These are phyloP conservation scores for Flaveria floridana DNA, from an alignment of 140 eudicot genomes.

Conservation along the genomic window DNA sequence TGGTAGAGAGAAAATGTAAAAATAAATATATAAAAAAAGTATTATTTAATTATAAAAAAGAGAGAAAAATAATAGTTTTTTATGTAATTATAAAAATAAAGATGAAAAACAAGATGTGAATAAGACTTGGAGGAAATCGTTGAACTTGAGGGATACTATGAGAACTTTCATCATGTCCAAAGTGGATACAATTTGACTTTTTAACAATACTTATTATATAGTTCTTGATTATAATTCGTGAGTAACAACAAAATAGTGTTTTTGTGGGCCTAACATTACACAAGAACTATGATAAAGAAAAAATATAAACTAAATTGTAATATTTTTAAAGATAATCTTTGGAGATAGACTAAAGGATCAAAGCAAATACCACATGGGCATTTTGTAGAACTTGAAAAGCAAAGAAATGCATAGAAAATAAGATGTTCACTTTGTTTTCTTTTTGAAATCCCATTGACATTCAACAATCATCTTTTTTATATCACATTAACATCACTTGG, in stretches of 20 bases:
- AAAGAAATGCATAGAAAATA: constrained; percentile 23
- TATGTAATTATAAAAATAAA: no score
- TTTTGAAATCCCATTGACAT: constrained; percentile 30
- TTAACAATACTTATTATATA: no score
- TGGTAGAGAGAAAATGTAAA: no score
- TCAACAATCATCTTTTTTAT: constrained; percentile 20
- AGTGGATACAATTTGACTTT: no score
- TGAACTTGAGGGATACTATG: no score
- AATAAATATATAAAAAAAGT: no score
- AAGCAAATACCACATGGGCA: not conserved
- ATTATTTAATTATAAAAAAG: no score
- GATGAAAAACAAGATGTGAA: no score
- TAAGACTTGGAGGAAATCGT: no score
- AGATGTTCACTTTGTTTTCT: constrained; percentile 25
- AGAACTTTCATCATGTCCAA: no score
- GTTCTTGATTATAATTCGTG: no score
- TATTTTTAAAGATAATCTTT: not conserved
- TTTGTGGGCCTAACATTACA: not conserved
- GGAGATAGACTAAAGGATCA: constrained; percentile 3
- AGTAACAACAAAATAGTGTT: not conserved
- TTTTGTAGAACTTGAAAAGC: constrained; percentile 9
- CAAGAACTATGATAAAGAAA: not conserved
- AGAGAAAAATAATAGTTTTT: no score
- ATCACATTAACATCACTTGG: constrained; percentile 21
- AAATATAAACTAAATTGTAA: not conserved